Evolutionary conservation across 2,329 filamentous ascomycete species (phyloP), one percentile per base, ranked within the genome.

Genomic region (Hymenoscyphus scutula): DNA sequence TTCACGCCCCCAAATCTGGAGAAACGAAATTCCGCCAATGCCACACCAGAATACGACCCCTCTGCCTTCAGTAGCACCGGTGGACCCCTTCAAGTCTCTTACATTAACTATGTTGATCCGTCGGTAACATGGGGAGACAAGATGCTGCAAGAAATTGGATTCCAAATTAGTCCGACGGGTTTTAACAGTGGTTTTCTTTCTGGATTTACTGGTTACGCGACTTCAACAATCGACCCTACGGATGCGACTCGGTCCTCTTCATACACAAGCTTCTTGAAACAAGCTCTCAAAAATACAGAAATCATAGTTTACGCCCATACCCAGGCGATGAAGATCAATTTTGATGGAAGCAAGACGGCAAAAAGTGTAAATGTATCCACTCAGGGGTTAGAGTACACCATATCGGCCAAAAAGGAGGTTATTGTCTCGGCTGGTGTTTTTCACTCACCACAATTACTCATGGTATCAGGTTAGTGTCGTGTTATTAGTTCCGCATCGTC

Each of bases 371-470:
- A 70, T 27, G 75, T 79, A 15, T 67, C 68, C 15, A 66, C 66
- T 2, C 53, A 53, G 5, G 61, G 63, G 15, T n/a, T 60, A 15
- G 34, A 59, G 13, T 71, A 62, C 38, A 67, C 61, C 1, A 55
- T 70, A 27, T 53, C 58, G n/a, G 70, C 67, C 3, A 62, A 51
- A 1, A 68, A 68, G 56, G 68, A 70, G 55, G 62, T 71, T 17
- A 82, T 84, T 48, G 63, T 84, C 11, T 77, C 78, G 0, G 80
- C 78, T 1, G 82, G 82, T 13, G 74, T 77, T 2, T 82, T 82
- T 70, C 80, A 82, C 68, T 78, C 79, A 5, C 81, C 81, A 0
- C 81, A 84, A 65, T 74, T 83, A 3, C 64, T 70, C 27, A 67
- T 68, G 64, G 60, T 67, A 13, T 65, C 63, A 19, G 65, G 64